Percentiles rank a stretch among this genome's conserved stretches.
Evolutionary conservation across 106 monocot species (phyloP).

Genomic region (Dioscorea alata): DNA sequence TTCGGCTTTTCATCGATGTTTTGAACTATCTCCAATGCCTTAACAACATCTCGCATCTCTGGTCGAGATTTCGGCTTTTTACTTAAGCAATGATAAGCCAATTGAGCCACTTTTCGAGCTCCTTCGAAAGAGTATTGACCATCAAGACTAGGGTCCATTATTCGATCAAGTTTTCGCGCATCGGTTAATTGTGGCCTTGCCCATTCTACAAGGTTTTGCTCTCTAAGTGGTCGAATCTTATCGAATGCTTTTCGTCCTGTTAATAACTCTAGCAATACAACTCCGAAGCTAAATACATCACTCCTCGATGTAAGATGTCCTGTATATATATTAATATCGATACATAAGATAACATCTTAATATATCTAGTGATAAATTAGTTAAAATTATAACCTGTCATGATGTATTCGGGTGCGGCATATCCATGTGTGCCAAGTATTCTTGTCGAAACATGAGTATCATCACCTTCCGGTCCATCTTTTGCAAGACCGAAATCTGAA

Average conservation of each 20-base stretch:
- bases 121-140: slow-evolving; percentile 43
- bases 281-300: slow-evolving; percentile 69
- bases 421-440: slow-evolving; percentile 49
- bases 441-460: slow-evolving; percentile 43
- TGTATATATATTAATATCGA: neutral
- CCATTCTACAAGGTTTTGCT: slow-evolving; percentile 65
- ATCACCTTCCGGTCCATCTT: slow-evolving; percentile 43
- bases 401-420: slow-evolving; percentile 50
- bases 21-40: slow-evolving; percentile 41
- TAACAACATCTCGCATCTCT: slow-evolving; percentile 40
- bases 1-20: slow-evolving; percentile 27
- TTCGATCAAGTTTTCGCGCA: slow-evolving; percentile 17
- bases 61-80: slow-evolving; percentile 42
- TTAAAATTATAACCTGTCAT: slow-evolving; percentile 24
- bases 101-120: slow-evolving; percentile 33
- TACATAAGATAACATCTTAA: too few relatives aligned
- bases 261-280: slow-evolving; percentile 55
- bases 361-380: too few relatives aligned
- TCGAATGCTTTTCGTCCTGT: slow-evolving; percentile 47
- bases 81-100: slow-evolving; percentile 48
- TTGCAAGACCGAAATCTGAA: slow-evolving; percentile 54
- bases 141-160: slow-evolving; percentile 47
- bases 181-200: slow-evolving; percentile 29
- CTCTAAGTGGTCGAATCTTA: slow-evolving; percentile 26
- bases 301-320: slow-evolving; percentile 66